A percentile compares a stretch with the other conserved stretches of the same genome.
Evolutionary conservation across 306 rosid genomes (phyloP).

Genomic region (Begonia loranthoides): DNA sequence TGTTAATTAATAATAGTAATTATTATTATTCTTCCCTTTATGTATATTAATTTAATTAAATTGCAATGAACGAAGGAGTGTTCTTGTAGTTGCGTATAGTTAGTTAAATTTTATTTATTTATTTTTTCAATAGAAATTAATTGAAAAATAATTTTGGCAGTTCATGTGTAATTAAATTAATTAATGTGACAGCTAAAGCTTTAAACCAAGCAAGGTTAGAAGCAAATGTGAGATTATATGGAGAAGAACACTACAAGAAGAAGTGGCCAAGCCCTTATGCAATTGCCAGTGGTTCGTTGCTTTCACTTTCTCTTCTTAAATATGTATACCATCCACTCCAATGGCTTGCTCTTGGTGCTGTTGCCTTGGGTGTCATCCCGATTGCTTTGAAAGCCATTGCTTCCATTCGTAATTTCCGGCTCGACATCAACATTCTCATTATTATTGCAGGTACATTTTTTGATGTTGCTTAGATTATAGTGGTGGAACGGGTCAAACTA

Average conservation of each 20-base stretch:
- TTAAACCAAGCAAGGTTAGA: slow-evolving; percentile 68
- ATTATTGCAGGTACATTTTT: slow-evolving; percentile 60
- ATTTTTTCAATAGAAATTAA: not conserved
- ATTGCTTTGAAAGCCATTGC: slow-evolving; percentile 33
- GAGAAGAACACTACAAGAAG: slow-evolving; percentile 29
- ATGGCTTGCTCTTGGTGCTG: slow-evolving; percentile 70
- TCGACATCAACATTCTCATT: slow-evolving; percentile 69
- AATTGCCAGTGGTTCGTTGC: slow-evolving; percentile 41
- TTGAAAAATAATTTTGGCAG: not conserved
- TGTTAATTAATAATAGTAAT: too few species aligned
- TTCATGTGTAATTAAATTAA: too few species aligned
- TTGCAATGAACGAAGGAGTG: too few species aligned
- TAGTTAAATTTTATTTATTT: not conserved
- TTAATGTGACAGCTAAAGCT: slow-evolving; percentile 52
- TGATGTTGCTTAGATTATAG: not conserved
- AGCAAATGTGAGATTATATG: slow-evolving; percentile 53
- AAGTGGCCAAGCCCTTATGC: slow-evolving; percentile 82
- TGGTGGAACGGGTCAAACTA: too few species aligned
- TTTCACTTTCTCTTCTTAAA: slow-evolving; percentile 43
- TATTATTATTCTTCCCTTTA: too few species aligned
- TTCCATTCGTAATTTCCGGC: slow-evolving; percentile 37
- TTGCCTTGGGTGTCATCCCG: slow-evolving; percentile 41
- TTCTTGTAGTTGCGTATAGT: too few species aligned
- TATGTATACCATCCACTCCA: slow-evolving; percentile 35
- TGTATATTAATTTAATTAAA: too few species aligned